Evolutionary conservation across 148 eudicot species (phyloP), one percentile per base, ranked within the genome.

Genomic region (Beta vulgaris): DNA sequence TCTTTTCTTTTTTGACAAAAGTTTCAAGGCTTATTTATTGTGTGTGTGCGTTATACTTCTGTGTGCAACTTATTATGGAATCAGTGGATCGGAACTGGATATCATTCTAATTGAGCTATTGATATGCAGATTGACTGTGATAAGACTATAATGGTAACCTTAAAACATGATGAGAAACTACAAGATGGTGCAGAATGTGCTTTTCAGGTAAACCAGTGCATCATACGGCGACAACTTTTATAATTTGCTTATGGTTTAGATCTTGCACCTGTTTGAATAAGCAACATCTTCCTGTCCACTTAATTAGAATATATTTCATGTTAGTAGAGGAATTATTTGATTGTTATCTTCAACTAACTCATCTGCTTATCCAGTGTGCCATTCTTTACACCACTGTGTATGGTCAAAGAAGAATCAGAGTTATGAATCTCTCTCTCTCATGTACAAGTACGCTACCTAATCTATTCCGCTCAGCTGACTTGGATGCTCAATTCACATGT

Each of bases 391-490:
- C 99, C 51, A 95, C 97, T 55, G 85, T 95, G n/a, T 86, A 91
- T 82, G 99, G 99, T 73, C 90, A 95, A 86, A 88, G 99, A 87
- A 87, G 97, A 90, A 95, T 95, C 59, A 84, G 99, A 68, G 91
- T 95, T 71, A 88, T 90, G 73, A 95, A 89, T 37, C 82, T 95
- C 63, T 92, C 99, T 80, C 91, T 95, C 76, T 91, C 99, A 26
- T 92, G 97, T 85, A 91, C 99, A 54, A 92, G 82, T 80, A 76
- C 80, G 81, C 79, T 95, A 68, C 86, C 93, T 77, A 89, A 87
- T 83, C 80, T 95, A 51, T 95, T 95, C 84, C 94, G 98, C 58
- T 83, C 90, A 68, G 99, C 99, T 66, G 98, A 95, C 82, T 83
- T 91, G 61, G 99, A 95, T 78, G 85, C 99, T 79, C 99, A 92